phyloP scores from a whole-genome alignment of 2,329 filamentous ascomycete genomes.

The Aspergillus aculeatus region DNA sequence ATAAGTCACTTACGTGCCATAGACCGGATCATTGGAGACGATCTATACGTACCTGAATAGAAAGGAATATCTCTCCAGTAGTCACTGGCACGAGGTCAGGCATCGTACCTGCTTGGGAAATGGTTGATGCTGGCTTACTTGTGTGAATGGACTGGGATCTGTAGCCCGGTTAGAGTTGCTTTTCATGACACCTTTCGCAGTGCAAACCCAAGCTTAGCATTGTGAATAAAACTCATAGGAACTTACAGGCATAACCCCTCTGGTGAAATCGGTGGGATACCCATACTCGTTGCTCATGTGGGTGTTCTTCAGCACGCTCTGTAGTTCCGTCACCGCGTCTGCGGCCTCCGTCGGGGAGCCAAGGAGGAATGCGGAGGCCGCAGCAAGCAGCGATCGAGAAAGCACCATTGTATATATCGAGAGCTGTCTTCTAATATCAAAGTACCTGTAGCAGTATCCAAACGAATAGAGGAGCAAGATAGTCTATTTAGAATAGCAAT shows the following conservation, averaged over 20 bases:
- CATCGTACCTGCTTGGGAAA: not conserved
- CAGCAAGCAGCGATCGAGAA: conserved; percentile 16
- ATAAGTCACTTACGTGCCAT: conserved; percentile 16
- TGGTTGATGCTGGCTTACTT: conserved; percentile 29
- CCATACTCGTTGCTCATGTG: conserved; percentile 53
- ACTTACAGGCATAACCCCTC: conserved; percentile 58
- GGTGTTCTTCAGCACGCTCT: conserved; percentile 57
- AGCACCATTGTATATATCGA: conserved; percentile 9
- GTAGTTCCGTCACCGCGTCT: conserved; percentile 47
- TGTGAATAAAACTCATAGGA: not conserved
- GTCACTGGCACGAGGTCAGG: conserved; percentile 48
- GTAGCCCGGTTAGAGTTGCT: not conserved
- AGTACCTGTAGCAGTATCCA: too few relatives aligned
- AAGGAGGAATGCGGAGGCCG: conserved; percentile 24
- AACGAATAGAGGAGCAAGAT: too few relatives aligned
- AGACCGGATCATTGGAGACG: conserved; percentile 12
- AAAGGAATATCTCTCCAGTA: conserved; percentile 53
- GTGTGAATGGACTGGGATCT: conserved; percentile 45
- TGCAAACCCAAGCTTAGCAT: not conserved
- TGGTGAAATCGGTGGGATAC: conserved; percentile 62
- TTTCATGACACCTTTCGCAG: not conserved
- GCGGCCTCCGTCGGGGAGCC: conserved; percentile 24
- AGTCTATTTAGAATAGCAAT: not conserved
- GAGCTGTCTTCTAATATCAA: not conserved
- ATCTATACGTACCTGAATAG: conserved; percentile 37